A percentile compares a stretch with the other conserved stretches of the same genome.
These are phyloP conservation scores for Bertia moriformis DNA, from an alignment of 2,329 filamentous ascomycete species.

Conservation along the genomic window DNA sequence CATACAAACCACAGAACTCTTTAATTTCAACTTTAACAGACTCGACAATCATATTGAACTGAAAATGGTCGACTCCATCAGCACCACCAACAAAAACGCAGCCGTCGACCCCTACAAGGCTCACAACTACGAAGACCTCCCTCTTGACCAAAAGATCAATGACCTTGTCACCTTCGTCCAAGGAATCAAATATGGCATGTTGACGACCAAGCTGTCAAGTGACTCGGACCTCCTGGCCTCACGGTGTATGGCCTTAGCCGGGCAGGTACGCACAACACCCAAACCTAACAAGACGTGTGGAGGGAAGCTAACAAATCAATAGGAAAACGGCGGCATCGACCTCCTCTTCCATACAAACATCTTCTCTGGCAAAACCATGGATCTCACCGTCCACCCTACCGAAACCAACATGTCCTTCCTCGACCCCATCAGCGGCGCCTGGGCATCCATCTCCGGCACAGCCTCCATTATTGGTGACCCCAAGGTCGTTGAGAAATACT, in stretches of 20 bases:
- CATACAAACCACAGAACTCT: too few relatives aligned
- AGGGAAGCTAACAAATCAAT: background rate
- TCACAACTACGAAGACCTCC: background rate
- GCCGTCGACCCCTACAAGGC: constrained; percentile 1
- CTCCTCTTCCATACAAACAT: constrained; percentile 32
- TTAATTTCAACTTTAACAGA: too few relatives aligned
- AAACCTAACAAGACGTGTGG: background rate
- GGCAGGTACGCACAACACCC: background rate
- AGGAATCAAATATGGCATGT: background rate
- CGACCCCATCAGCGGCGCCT: constrained; percentile 27
- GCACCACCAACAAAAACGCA: background rate
- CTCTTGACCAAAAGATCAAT: background rate
- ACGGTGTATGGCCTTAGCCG: background rate
- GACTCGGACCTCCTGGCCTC: background rate
- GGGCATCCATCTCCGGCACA: constrained; percentile 27
- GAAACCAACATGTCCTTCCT: constrained; percentile 28
- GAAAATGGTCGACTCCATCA: background rate
- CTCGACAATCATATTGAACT: too few relatives aligned
- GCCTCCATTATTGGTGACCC: constrained; percentile 25
- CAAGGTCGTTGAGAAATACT: constrained; percentile 29
- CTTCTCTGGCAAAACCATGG: constrained; percentile 27
- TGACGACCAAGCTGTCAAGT: background rate
- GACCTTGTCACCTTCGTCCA: background rate
- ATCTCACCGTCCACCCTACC: constrained; percentile 20
- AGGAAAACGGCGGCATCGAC: constrained; percentile 21